Evolutionary conservation across 306 rosid species (phyloP), one percentile per base, ranked within the genome.

Genomic region (Pyrus bretschneideri): DNA sequence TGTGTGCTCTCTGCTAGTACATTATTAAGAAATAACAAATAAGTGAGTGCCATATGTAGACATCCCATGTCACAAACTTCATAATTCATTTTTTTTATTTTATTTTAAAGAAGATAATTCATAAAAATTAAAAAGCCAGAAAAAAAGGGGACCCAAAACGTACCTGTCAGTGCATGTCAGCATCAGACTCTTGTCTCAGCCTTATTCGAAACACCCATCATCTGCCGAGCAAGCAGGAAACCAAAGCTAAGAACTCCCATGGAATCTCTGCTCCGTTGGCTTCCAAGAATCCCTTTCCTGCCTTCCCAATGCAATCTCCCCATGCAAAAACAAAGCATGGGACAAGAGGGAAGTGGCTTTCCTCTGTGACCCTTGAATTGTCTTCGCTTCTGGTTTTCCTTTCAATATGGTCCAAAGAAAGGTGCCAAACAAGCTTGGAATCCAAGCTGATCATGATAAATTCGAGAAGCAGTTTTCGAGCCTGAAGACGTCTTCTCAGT

Each of bases 401-500:
- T 81, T 70, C 78, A 83, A 85, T 38, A 91, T 95, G 99, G 99
- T 92, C 78, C 99, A 92, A 78, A 86, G 92, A 80, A 91, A 88
- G 86, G 89, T 80, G 3, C 74, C 80, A 45, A 74, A 49, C 77
- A 91, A 87, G 92, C 86, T 83, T 87, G 89, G 93, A 35, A 86
- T 83, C 91, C 89, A 87, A 83, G 91, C 75, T 78, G 87, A 88
- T 75, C 75, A 78, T 72, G 91, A 80, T 82, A 92, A 84, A 73
- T 82, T 83, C 13, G 89, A 91, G 22, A 89, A 78, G 83, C 79
- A 40, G 69, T 76, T 84, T 70, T 77, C 84, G 45, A 88, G 80
- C 86, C 68, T 86, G 58, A 89, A 87, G 71, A 70, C 86, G 72
- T 80, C 85, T 66, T 83, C 87, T 57, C 93, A 85, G 44, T 65